phyloP scores from a whole-genome alignment of 257 asterid genomes.

The Gentiana macrophylla region DNA sequence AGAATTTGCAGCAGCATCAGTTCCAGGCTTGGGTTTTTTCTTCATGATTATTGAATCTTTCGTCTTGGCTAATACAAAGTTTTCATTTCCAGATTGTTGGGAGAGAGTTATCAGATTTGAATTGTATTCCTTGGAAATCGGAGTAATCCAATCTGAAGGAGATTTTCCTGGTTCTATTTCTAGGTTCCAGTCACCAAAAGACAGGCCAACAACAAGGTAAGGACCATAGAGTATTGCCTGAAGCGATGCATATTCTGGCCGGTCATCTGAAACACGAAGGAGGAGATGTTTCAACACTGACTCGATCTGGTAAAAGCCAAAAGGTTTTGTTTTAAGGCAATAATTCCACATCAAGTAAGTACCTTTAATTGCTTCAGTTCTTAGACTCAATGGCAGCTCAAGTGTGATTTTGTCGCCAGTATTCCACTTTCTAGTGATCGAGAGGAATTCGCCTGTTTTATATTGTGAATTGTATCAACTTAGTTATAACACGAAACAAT shows the following conservation, averaged over 20 bases:
- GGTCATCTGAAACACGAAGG: constrained; percentile 39
- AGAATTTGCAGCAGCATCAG: constrained; percentile 39
- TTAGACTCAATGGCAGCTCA: constrained; percentile 46
- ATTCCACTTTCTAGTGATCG: constrained; percentile 46
- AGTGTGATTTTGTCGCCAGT: constrained; percentile 50
- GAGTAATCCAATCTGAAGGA: constrained; percentile 45
- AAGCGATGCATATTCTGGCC: constrained; percentile 48
- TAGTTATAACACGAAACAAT: background rate
- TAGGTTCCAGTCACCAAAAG: constrained; percentile 62
- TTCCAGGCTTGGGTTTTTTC: constrained; percentile 37
- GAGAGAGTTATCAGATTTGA: constrained; percentile 46
- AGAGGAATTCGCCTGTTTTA: constrained; percentile 52
- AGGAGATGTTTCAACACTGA: too few relatives aligned
- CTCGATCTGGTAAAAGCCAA: too few relatives aligned
- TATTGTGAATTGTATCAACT: background rate
- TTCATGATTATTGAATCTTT: constrained; percentile 36
- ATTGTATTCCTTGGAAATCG: constrained; percentile 39
- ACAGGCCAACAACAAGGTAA: constrained; percentile 73
- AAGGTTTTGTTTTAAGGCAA: too few relatives aligned
- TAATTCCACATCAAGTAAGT: too few relatives aligned
- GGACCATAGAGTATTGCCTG: constrained; percentile 84
- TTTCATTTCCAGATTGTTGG: constrained; percentile 32
- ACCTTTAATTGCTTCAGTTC: constrained; percentile 74
- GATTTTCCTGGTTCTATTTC: constrained; percentile 27
- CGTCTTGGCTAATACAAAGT: constrained; percentile 30